These are phyloP conservation scores for Mortierella sp. DNA, from an alignment of 371 early-diverging fungal species.

Conservation along the genomic window DNA sequence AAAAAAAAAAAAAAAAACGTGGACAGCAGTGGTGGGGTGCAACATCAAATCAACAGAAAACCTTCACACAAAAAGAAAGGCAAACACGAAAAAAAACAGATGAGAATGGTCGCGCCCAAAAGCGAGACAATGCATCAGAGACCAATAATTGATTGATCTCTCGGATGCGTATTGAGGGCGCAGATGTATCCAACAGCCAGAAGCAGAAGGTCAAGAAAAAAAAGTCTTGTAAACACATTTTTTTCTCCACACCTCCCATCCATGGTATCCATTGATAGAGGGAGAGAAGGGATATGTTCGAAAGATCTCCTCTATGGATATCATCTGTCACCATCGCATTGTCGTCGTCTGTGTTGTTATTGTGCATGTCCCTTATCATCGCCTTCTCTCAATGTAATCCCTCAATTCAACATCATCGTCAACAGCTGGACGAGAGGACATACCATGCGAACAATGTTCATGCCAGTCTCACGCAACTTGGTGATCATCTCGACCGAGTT, in stretches of 20 bases:
- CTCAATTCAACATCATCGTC: background rate
- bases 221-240: too few relatives aligned
- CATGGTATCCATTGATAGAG: background rate
- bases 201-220: background rate
- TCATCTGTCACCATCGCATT: background rate
- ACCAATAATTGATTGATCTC: too few relatives aligned
- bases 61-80: too few relatives aligned
- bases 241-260: background rate
- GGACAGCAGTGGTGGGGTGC: too few relatives aligned
- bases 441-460: slow-evolving; percentile 95
- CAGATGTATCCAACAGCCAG: background rate
- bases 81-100: too few relatives aligned
- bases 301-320: background rate
- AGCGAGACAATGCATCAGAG: too few relatives aligned
- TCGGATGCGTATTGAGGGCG: too few relatives aligned
- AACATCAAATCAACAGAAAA: too few relatives aligned
- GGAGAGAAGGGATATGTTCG: too few relatives aligned
- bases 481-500: slow-evolving; percentile 89
- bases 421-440: slow-evolving; percentile 3
- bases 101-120: too few relatives aligned
- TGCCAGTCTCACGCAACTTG: slow-evolving; percentile 91
- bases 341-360: too few relatives aligned
- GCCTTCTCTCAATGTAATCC: background rate
- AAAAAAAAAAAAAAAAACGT: too few relatives aligned
- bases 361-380: background rate